Base-by-base conservation (phyloP, 2,329 filamentous ascomycete species). In the Penicillium glabrum region DNA sequence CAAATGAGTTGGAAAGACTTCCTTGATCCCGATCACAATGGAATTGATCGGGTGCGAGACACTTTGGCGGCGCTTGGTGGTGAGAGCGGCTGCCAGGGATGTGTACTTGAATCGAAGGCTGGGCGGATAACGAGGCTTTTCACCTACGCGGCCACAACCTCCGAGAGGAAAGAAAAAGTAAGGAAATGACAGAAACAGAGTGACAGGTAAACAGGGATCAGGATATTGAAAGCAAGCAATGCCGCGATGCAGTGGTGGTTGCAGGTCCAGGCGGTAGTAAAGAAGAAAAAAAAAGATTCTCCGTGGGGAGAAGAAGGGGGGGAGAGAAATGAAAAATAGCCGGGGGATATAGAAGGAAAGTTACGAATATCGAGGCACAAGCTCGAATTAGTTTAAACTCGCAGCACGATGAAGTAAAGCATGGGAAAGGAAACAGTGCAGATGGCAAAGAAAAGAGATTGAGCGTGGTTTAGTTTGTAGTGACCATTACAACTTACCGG, bases 71-170 rank as follows among this genome's bases (percentile, higher is more conserved):
- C 46, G 37, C 51, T 48, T 62, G 59, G 60, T 61, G 61, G 61
- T 60, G 62, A 44, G 50, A 63, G 59, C 49, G 61, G 66, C 65
- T 67, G 68, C 63, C 69, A 72, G 70, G 70, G 69, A 71, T 71
- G 63, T 64, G 59, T 66, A 65, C 58, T 61, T 63, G 29, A 31
- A 33, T 16, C 13, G 31, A 60, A 53, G 62, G 64, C 57, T 62
- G 62, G 59, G 56, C 45, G 46, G 57, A 56, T 60, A 56, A 39
- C 50, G 33, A 46, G 54, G 46, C 33, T 45, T 31, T 49, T 43
- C 48, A 45, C 45, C 51, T 43, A 50, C 45, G 23, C 55, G 53
- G 49, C 55, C 51, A 64, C 64, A 55, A 61, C 44, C 19, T 48
- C 23, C 35, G 46, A 57, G 39, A 51, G 33, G 24, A 44, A 27